Evolutionary conservation across 257 asterid species (phyloP).

Genomic region (Perilla frutescens): DNA sequence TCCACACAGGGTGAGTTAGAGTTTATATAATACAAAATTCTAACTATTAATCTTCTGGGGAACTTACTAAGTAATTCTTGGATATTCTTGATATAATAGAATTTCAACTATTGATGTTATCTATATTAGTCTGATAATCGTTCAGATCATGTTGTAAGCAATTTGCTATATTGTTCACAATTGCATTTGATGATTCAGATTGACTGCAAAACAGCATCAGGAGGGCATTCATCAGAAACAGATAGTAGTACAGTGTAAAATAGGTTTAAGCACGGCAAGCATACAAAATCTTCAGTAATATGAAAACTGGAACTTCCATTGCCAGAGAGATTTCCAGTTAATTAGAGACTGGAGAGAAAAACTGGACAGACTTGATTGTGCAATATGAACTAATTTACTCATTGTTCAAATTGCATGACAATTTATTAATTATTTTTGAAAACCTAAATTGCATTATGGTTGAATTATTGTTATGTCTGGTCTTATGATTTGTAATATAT

Average conservation of each 20-base stretch:
- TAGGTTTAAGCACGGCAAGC: constrained; percentile 13
- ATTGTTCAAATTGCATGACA: too few relatives aligned
- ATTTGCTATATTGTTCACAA: not conserved
- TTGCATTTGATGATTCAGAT: constrained; percentile 12
- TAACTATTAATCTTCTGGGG: not conserved
- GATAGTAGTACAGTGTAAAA: constrained; percentile 5
- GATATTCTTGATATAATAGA: too few relatives aligned
- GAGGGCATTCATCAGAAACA: constrained; percentile 17
- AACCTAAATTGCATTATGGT: too few relatives aligned
- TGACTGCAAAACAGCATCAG: not conserved
- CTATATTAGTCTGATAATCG: not conserved
- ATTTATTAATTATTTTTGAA: too few relatives aligned
- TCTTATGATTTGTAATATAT: constrained; percentile 8
- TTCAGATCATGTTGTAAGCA: not conserved
- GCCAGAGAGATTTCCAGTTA: not conserved
- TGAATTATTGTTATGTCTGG: not conserved
- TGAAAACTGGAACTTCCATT: not conserved
- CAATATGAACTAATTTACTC: too few relatives aligned
- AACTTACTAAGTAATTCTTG: too few relatives aligned
- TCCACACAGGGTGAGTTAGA: not conserved
- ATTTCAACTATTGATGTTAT: not conserved
- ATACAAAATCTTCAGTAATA: not conserved
- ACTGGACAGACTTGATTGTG: not conserved
- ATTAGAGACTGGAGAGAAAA: constrained; percentile 10
- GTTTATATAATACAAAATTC: constrained; percentile 14